Evolutionary conservation across 2,329 filamentous ascomycete genomes (phyloP).

Genomic region (Westerdykella aurantiaca): DNA sequence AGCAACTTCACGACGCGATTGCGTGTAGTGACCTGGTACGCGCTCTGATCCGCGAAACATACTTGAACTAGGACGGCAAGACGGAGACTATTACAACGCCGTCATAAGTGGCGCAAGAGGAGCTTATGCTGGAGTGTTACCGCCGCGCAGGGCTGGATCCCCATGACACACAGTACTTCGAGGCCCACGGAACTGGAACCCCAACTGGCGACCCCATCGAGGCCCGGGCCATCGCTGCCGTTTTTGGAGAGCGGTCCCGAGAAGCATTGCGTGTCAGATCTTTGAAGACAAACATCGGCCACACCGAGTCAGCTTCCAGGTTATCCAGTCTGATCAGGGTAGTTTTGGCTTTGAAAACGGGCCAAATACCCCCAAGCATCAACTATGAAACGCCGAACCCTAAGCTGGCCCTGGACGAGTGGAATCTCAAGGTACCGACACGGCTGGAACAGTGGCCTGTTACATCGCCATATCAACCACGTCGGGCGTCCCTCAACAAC

Average conservation of each 20-base stretch:
- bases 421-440: too few species aligned
- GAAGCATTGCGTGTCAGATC: constrained; percentile 4
- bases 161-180: constrained; percentile 6
- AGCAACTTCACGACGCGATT: constrained; percentile 16
- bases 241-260: constrained; percentile 4
- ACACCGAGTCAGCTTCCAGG: too few species aligned
- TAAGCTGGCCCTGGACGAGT: too few species aligned
- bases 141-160: constrained; percentile 23
- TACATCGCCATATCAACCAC: too few species aligned
- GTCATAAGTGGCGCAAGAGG: constrained; percentile 1
- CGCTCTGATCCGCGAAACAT: constrained; percentile 22
- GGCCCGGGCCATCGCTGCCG: constrained; percentile 6
- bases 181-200: constrained; percentile 48
- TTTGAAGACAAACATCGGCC: constrained; percentile 34
- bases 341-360: too few species aligned
- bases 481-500: too few species aligned
- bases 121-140: constrained; percentile 18
- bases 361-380: too few species aligned
- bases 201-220: constrained; percentile 41
- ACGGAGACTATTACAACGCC: constrained; percentile 11
- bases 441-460: too few species aligned
- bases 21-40: constrained; percentile 22
- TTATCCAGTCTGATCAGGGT: too few species aligned
- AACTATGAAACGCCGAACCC: too few species aligned
- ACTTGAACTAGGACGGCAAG: constrained; percentile 25